Evolutionary conservation across 2,329 filamentous ascomycete species (phyloP).

Genomic region (Elsinoe batatas): DNA sequence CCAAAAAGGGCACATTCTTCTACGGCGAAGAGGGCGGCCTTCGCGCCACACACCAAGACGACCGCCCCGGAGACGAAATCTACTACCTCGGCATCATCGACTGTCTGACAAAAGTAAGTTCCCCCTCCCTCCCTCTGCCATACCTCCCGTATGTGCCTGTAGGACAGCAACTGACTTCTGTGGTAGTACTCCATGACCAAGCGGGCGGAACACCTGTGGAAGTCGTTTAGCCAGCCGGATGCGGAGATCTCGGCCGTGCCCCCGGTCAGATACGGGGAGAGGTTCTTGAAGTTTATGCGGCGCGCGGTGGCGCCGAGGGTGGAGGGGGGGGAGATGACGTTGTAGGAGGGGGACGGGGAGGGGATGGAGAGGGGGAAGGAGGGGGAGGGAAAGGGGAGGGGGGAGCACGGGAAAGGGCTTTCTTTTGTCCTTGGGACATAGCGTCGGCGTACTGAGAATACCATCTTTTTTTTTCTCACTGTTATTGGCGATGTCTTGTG

Average conservation of each 20-base stretch:
- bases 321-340: conserved; percentile 4
- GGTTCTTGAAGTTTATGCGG: conserved; percentile 83
- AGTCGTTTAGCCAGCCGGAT: conserved; percentile 75
- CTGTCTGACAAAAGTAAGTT: conserved; percentile 83
- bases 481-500: too few relatives aligned
- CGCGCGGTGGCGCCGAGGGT: conserved; percentile 5
- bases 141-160: not conserved
- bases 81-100: conserved; percentile 99
- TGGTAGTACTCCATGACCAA: conserved; percentile 83
- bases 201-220: conserved; percentile 93
- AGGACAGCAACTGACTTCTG: conserved; percentile 1
- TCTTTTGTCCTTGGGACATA: too few relatives aligned
- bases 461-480: too few relatives aligned
- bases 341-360: not conserved
- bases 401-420: too few relatives aligned
- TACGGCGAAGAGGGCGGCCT: conserved; percentile 92
- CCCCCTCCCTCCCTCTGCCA: conserved; percentile 19
- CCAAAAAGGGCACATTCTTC: conserved; percentile 70
- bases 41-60: conserved; percentile 83
- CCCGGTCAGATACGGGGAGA: conserved; percentile 81
- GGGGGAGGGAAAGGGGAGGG: not conserved
- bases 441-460: too few relatives aligned
- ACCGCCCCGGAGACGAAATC: conserved; percentile 75
- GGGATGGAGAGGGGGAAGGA: not conserved
- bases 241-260: conserved; percentile 87